Conservation (phyloP, 352 stramenopile genomes). For the Phytophthora citricola region DNA sequence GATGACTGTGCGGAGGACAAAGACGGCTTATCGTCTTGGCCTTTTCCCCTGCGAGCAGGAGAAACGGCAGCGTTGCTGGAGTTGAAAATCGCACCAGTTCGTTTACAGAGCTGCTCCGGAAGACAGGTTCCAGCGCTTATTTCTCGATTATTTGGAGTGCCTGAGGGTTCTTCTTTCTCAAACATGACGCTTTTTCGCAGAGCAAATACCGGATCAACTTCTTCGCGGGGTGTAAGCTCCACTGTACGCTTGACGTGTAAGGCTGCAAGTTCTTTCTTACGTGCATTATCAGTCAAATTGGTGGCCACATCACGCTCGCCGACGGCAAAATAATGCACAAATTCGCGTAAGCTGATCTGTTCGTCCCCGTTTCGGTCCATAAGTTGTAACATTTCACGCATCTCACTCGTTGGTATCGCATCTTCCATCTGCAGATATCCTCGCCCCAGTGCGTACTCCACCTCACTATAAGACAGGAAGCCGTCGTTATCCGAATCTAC, state of each 20-base stretch:
- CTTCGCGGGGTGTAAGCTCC: constrained; percentile 54
- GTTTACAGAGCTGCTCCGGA: constrained; percentile 58
- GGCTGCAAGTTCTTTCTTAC: constrained; percentile 63
- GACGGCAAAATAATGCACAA: constrained; percentile 83
- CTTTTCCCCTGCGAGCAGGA: constrained; percentile 7
- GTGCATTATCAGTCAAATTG: constrained; percentile 67
- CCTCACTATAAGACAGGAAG: constrained; percentile 74
- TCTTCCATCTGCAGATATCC: constrained; percentile 62
- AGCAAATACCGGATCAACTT: constrained; percentile 47
- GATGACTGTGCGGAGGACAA: constrained; percentile 35
- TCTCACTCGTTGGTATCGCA: constrained; percentile 53
- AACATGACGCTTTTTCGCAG: constrained; percentile 6
- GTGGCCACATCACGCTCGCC: constrained; percentile 65
- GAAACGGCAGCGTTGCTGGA: constrained; percentile 2
- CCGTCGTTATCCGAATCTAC: constrained; percentile 80
- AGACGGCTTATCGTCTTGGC: not conserved
- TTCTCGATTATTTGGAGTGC: constrained; percentile 13
- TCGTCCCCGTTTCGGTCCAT: constrained; percentile 78
- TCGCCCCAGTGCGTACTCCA: constrained; percentile 63
- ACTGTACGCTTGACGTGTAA: constrained; percentile 63
- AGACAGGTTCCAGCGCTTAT: constrained; percentile 39
- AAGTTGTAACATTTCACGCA: constrained; percentile 78
- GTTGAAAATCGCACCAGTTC: constrained; percentile 44
- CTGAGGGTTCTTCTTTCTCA: constrained; percentile 4
- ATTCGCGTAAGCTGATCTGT: constrained; percentile 83